Evolutionary conservation across 129 eudicot genomes (phyloP).

Genomic region (Mikania micrantha): DNA sequence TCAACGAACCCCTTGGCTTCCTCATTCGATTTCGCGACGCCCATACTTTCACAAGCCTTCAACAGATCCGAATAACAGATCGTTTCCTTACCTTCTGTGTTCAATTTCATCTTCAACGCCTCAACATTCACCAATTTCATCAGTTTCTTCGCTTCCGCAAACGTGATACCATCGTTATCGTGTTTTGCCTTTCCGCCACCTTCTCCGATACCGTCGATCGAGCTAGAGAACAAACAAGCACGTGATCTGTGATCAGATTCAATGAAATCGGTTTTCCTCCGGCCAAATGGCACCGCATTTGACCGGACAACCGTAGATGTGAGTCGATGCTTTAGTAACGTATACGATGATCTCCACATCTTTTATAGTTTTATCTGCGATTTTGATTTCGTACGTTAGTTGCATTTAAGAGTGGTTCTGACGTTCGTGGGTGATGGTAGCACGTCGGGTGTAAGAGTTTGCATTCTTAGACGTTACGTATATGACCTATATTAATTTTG

Average conservation of each 20-base stretch:
- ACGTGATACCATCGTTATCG: conserved; percentile 30
- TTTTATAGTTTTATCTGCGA: background rate
- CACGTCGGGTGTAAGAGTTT: too few species aligned
- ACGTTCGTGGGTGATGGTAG: too few species aligned
- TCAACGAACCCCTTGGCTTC: conserved; percentile 67
- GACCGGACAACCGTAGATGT: conserved; percentile 16
- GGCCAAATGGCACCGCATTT: conserved; percentile 1
- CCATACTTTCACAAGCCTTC: conserved; percentile 49
- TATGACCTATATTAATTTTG: too few species aligned
- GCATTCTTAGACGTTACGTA: too few species aligned
- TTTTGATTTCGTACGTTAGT: background rate
- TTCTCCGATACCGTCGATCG: conserved; percentile 7
- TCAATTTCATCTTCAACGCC: conserved; percentile 64
- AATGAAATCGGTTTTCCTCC: background rate
- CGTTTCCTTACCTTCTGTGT: conserved; percentile 54
- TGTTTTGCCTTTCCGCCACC: background rate
- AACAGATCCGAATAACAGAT: conserved; percentile 56
- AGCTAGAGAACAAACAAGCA: conserved; percentile 13
- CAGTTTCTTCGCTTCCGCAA: conserved; percentile 63
- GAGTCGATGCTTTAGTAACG: conserved; percentile 17
- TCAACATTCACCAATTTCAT: conserved; percentile 86
- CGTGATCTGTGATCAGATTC: conserved; percentile 1
- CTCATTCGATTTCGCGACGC: conserved; percentile 49
- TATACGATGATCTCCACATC: conserved; percentile 39
- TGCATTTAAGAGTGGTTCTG: background rate